These are phyloP conservation scores for Prunus salicina DNA, from an alignment of 306 rosid genomes.

Conservation along the genomic window DNA sequence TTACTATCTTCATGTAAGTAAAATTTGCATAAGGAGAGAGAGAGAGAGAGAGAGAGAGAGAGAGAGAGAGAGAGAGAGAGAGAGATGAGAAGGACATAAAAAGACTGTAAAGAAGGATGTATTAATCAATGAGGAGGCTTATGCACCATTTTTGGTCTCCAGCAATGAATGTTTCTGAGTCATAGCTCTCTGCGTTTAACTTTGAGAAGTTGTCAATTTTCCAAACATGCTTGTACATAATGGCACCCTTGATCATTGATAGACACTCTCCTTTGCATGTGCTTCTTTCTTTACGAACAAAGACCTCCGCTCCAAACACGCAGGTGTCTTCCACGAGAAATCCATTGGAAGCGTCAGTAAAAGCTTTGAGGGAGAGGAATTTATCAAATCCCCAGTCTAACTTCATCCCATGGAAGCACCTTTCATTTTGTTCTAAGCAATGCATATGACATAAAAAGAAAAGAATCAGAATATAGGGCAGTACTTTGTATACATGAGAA, in stretches of 20 bases:
- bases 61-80: no score
- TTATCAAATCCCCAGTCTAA: slow-evolving; percentile 55
- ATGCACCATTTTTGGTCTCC: slow-evolving; percentile 49
- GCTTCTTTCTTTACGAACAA: slow-evolving; percentile 51
- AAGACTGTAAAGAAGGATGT: no score
- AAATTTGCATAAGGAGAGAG: no score
- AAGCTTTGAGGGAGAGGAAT: slow-evolving; percentile 41
- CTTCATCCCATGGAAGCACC: slow-evolving; percentile 51
- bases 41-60: no score
- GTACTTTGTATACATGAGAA: no score
- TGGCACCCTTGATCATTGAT: slow-evolving; percentile 45
- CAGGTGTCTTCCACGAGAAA: slow-evolving; percentile 50
- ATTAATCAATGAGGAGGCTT: no score
- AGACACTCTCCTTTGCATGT: slow-evolving; percentile 51
- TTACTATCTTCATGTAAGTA: no score
- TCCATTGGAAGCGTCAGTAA: slow-evolving; percentile 47
- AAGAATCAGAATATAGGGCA: no score
- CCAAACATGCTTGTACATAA: slow-evolving; percentile 39
- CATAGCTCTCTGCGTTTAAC: slow-evolving; percentile 25
- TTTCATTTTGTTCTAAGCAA: slow-evolving; percentile 34
- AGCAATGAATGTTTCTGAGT: slow-evolving; percentile 43
- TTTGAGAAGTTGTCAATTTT: slow-evolving; percentile 45
- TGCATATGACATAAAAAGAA: no score
- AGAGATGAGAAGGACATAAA: no score
- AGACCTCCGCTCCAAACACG: slow-evolving; percentile 5